phyloP scores from a whole-genome alignment of 306 rosid genomes.

The Clitoria ternatea region DNA sequence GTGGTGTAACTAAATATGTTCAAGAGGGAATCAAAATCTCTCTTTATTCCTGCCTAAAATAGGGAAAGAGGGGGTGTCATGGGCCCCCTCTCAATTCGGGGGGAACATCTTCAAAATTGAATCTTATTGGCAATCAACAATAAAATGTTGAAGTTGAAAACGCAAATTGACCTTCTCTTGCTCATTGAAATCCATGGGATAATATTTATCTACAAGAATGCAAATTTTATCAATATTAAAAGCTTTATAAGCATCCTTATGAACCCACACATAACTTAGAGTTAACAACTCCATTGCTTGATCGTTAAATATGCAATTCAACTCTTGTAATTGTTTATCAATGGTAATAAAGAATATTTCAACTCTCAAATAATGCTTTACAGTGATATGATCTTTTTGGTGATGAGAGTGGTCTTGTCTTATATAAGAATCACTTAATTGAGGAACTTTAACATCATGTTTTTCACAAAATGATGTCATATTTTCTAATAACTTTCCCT shows the following conservation, averaged over 20 bases:
- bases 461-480: background rate
- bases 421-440: background rate
- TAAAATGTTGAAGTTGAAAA: background rate
- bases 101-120: too few species aligned
- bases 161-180: too few species aligned
- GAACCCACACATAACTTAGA: background rate
- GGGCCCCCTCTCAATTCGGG: too few species aligned
- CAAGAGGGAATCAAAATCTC: too few species aligned
- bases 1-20: too few species aligned
- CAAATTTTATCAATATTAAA: background rate
- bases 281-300: background rate
- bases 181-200: background rate
- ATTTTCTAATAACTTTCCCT: background rate
- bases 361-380: background rate
- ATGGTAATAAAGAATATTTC: background rate
- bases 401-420: background rate
- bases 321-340: background rate
- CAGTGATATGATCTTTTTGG: background rate
- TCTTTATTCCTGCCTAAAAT: too few species aligned
- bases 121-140: too few species aligned
- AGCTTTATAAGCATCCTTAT: background rate
- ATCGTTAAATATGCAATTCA: background rate
- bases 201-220: background rate
- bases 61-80: too few species aligned
- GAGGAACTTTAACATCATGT: background rate